These are phyloP conservation scores for Fusarium xylarioides DNA, from an alignment of 2,329 filamentous ascomycete genomes.

Conservation along the genomic window DNA sequence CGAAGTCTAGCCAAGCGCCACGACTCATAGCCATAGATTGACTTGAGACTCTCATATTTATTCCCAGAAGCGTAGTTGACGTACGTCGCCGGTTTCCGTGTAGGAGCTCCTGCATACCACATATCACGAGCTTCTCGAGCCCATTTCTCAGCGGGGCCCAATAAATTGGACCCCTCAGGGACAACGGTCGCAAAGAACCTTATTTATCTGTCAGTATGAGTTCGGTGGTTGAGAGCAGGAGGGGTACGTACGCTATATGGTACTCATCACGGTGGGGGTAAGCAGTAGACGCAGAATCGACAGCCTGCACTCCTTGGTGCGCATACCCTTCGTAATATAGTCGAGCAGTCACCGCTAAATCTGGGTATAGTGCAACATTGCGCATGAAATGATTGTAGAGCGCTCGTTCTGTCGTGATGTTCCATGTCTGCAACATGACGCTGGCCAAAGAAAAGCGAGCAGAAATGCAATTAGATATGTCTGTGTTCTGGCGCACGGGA, in stretches of 20 bases:
- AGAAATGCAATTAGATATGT: neutral
- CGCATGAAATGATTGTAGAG: neutral
- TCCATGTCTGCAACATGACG: neutral
- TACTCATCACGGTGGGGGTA: neutral
- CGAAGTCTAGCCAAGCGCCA: neutral
- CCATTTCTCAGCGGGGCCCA: neutral
- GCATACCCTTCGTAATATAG: neutral
- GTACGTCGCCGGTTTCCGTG: neutral
- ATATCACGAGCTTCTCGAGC: neutral
- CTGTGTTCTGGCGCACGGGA: neutral
- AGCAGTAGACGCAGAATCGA: neutral
- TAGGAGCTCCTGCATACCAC: neutral
- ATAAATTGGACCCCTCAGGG: neutral
- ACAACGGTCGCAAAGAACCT: neutral
- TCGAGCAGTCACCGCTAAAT: neutral
- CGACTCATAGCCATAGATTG: neutral
- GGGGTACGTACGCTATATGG: neutral
- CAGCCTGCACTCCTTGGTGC: neutral
- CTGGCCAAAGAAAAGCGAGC: neutral
- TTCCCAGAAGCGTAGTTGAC: neutral
- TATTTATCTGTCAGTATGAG: neutral
- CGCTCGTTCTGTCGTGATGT: neutral
- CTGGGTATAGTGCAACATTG: neutral
- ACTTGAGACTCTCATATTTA: neutral
- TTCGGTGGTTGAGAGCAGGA: rapidly evolving